Percentiles rank a stretch among this genome's conserved stretches.
These are phyloP conservation scores for Hansfordia pulvinata DNA, from an alignment of 2,329 filamentous ascomycete genomes.

Conservation along the genomic window DNA sequence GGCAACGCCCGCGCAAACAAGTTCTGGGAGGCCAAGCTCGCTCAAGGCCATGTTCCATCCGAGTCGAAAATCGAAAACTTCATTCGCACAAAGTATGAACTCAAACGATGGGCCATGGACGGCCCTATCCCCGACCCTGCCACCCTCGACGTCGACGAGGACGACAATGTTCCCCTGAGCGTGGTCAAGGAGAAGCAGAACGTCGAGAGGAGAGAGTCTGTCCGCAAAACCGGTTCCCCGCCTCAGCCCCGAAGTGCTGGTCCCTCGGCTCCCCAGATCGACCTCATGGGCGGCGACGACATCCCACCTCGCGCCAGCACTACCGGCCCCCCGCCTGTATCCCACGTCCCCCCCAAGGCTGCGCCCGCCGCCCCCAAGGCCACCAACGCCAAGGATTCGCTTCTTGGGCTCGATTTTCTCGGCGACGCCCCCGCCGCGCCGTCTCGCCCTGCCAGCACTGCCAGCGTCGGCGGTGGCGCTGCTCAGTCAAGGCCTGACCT, in stretches of 20 bases:
- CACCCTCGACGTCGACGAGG: slow-evolving; percentile 67
- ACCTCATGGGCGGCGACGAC: slow-evolving; percentile 72
- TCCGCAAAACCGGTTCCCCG: slow-evolving; percentile 45
- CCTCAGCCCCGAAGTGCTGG: slow-evolving; percentile 18
- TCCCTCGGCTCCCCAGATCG: slow-evolving; percentile 42
- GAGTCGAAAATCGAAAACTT: slow-evolving; percentile 99
- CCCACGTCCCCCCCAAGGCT: slow-evolving; percentile 39
- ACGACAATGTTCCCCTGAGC: slow-evolving; percentile 63
- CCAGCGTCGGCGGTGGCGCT: slow-evolving; percentile 43
- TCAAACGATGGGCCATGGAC: slow-evolving; percentile 99
- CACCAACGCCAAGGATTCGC: slow-evolving; percentile 70
- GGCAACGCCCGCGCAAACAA: slow-evolving; percentile 94
- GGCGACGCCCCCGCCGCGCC: slow-evolving; percentile 56
- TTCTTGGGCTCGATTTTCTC: slow-evolving; percentile 88
- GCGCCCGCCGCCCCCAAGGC: slow-evolving; percentile 53
- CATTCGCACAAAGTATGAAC: slow-evolving; percentile 96
- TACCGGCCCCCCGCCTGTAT: slow-evolving; percentile 47
- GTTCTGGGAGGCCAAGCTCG: slow-evolving; percentile 96
- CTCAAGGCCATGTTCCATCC: slow-evolving; percentile 79
- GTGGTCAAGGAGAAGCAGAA: slow-evolving; percentile 54
- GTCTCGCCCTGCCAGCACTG: slow-evolving; percentile 72
- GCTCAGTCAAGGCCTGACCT: slow-evolving; percentile 76
- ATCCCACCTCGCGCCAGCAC: slow-evolving; percentile 60
- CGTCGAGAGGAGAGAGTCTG: slow-evolving; percentile 43
- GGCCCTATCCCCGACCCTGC: slow-evolving; percentile 88